A percentile compares a stretch with the other conserved stretches of the same genome.
phyloP scores from a whole-genome alignment of 257 asterid species.

The Fraxinus anomala region DNA sequence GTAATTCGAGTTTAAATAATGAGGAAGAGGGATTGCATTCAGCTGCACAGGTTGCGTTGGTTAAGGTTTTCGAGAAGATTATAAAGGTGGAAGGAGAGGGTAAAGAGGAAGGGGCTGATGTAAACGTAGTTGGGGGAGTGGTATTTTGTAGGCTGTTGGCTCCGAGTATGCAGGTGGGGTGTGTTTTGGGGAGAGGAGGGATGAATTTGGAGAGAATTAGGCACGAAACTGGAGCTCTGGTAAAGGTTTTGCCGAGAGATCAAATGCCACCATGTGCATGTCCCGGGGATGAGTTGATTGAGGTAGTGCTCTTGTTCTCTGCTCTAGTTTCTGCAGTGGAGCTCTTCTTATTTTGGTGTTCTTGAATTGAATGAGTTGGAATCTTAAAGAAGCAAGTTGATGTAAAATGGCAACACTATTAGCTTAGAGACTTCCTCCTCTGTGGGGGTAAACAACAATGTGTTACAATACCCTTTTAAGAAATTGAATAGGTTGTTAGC shows the following conservation, averaged over 20 bases:
- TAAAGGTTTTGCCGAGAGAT: conserved; percentile 27
- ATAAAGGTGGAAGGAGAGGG: conserved; percentile 26
- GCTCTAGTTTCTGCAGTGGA: neutral
- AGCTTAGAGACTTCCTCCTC: neutral
- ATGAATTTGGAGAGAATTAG: conserved; percentile 24
- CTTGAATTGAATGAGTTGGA: conserved; percentile 2
- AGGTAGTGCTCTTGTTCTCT: conserved; percentile 13
- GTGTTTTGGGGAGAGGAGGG: conserved; percentile 28
- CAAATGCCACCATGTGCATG: conserved; percentile 24
- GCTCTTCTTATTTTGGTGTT: neutral
- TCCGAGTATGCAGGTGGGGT: conserved; percentile 24
- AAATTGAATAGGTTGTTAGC: neutral
- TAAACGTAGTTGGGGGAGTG: conserved; percentile 14
- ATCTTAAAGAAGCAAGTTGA: neutral
- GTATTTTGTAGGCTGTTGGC: conserved; percentile 28
- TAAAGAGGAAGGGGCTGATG: conserved; percentile 20
- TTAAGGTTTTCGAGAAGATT: conserved; percentile 28
- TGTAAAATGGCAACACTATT: neutral
- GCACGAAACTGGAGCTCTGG: conserved; percentile 25
- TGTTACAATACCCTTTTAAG: neutral
- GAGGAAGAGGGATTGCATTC: conserved; percentile 18
- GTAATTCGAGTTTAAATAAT: neutral
- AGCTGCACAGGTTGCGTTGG: conserved; percentile 27
- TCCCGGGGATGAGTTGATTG: conserved; percentile 30
- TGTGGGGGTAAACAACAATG: neutral